Evolutionary conservation across 2,329 filamentous ascomycete genomes (phyloP).

Genomic region (Zasmidium angulare): DNA sequence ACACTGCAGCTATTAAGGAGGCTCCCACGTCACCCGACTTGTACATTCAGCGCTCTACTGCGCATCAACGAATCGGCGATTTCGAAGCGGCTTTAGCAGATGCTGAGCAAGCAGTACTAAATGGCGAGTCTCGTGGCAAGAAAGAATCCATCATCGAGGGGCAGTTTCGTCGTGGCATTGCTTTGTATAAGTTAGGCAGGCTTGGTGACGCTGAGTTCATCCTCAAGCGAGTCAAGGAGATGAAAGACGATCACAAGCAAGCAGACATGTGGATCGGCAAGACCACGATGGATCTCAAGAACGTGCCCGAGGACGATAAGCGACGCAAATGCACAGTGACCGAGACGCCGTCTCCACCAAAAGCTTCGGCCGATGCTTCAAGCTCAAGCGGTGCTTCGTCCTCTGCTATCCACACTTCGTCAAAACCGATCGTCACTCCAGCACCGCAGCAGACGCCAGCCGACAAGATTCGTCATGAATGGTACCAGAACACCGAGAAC

Average conservation of each 20-base stretch:
- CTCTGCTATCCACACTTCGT: background rate
- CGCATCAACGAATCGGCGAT: conserved; percentile 64
- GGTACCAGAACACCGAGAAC: conserved; percentile 64
- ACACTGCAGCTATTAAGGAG: conserved; percentile 64
- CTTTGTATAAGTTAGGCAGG: conserved; percentile 66
- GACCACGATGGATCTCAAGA: conserved; percentile 52
- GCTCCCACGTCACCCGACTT: conserved; percentile 70
- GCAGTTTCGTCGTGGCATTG: conserved; percentile 76
- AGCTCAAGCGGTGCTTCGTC: background rate
- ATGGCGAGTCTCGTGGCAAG: conserved; percentile 71
- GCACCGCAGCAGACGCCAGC: conserved; percentile 43
- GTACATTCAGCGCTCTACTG: conserved; percentile 78
- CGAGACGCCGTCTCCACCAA: conserved; percentile 49
- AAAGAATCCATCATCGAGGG: conserved; percentile 76
- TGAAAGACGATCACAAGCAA: conserved; percentile 54
- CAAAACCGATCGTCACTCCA: conserved; percentile 8
- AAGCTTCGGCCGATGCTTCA: conserved; percentile 31
- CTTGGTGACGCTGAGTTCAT: conserved; percentile 75
- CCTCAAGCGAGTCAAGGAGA: conserved; percentile 58
- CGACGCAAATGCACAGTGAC: conserved; percentile 45
- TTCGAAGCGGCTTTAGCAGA: conserved; percentile 46
- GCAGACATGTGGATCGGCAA: conserved; percentile 61
- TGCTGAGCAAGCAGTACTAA: conserved; percentile 54
- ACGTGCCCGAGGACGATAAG: conserved; percentile 51
- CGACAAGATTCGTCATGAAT: conserved; percentile 66